Percentiles rank a stretch among this genome's conserved stretches.
phyloP scores from a whole-genome alignment of 805 yeast species.

The Barnettozyma sp. region DNA sequence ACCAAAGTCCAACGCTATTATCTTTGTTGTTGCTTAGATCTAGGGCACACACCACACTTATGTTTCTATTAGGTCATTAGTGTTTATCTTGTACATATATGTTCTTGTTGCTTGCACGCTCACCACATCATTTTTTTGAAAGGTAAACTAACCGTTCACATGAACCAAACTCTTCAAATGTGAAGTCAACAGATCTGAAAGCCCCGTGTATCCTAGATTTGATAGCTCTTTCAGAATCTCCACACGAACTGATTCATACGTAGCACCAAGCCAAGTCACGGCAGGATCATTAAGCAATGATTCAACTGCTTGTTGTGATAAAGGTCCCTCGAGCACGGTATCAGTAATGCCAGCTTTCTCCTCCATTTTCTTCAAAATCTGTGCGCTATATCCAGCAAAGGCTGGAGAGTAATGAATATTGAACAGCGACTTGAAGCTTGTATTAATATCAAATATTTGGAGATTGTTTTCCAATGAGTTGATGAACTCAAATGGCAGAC shows the following conservation, averaged over 20 bases:
- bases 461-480: slow-evolving; percentile 18
- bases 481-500: slow-evolving; percentile 26
- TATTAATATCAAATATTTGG: slow-evolving; percentile 22
- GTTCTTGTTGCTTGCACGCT: neutral
- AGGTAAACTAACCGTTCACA: slow-evolving; percentile 6
- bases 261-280: slow-evolving; percentile 31
- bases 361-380: slow-evolving; percentile 40
- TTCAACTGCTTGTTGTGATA: slow-evolving; percentile 37
- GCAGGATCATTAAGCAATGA: slow-evolving; percentile 22
- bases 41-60: no score
- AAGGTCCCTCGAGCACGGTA: slow-evolving; percentile 45
- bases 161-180: slow-evolving; percentile 44
- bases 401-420: slow-evolving; percentile 47
- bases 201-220: slow-evolving; percentile 38
- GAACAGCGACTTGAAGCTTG: slow-evolving; percentile 21
- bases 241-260: slow-evolving; percentile 40
- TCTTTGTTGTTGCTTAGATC: slow-evolving; percentile 21
- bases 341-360: slow-evolving; percentile 30
- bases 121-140: neutral
- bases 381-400: slow-evolving; percentile 38
- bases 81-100: neutral
- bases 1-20: slow-evolving; percentile 34
- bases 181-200: slow-evolving; percentile 43
- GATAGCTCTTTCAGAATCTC: slow-evolving; percentile 37
- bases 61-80: no score